These are phyloP conservation scores for Trametes cingulata DNA, from an alignment of 768 basidiomycete species.

Conservation along the genomic window DNA sequence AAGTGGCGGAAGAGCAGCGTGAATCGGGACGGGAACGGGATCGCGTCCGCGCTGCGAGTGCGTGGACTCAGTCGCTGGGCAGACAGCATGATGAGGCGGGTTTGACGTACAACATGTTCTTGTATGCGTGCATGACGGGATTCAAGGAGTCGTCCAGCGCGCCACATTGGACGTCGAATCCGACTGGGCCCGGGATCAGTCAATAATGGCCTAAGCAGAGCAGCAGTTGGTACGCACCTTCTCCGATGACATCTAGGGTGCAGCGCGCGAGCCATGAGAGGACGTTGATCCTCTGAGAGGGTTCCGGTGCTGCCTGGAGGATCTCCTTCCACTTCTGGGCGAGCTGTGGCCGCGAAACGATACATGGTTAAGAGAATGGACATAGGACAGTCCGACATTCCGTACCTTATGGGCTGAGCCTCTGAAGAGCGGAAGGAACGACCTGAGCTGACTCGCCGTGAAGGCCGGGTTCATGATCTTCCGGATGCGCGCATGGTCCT, in stretches of 20 bases:
- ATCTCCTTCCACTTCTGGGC: constrained; percentile 29
- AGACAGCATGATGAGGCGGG: not conserved
- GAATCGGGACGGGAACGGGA: constrained; percentile 25
- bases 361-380: not conserved
- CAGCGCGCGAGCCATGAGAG: constrained; percentile 25
- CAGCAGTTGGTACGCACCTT: constrained; percentile 12
- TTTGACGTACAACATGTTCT: constrained; percentile 27
- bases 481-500: constrained; percentile 25
- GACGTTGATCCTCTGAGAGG: constrained; percentile 19
- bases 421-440: constrained; percentile 28
- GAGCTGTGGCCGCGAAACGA: constrained; percentile 9
- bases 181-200: constrained; percentile 15
- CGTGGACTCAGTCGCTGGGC: not conserved
- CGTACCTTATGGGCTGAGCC: constrained; percentile 24
- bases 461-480: constrained; percentile 30
- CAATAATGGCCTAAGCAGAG: not conserved
- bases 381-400: not conserved
- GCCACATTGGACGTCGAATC: constrained; percentile 29
- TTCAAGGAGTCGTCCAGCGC: constrained; percentile 26
- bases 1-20: constrained; percentile 30
- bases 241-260: constrained; percentile 32
- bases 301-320: constrained; percentile 1
- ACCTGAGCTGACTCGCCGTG: constrained; percentile 24
- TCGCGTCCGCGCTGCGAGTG: constrained; percentile 25
- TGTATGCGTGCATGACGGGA: constrained; percentile 25